Percentiles rank a stretch among this genome's conserved stretches.
phyloP scores from a whole-genome alignment of 2,329 filamentous ascomycete genomes.

The Didymella keratinophila region DNA sequence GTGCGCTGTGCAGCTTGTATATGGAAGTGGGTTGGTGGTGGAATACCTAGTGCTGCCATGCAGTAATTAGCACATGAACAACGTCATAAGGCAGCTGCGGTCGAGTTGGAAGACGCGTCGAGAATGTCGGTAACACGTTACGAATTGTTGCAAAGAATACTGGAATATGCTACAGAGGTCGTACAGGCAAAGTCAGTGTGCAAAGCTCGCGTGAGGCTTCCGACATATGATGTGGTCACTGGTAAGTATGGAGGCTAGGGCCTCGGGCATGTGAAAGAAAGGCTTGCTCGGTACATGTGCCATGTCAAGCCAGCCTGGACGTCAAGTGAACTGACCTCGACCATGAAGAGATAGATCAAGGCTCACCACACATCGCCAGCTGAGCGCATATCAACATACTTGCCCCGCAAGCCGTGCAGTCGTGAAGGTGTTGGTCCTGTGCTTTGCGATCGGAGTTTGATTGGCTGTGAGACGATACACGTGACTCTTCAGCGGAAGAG shows the following conservation, averaged over 20 bases:
- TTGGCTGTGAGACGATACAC: conserved; percentile 39
- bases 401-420: not conserved
- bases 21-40: conserved; percentile 18
- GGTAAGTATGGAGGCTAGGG: conserved; percentile 23
- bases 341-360: not conserved
- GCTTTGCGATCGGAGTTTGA: conserved; percentile 45
- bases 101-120: conserved; percentile 33
- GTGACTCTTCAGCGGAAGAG: conserved; percentile 29
- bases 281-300: conserved; percentile 29
- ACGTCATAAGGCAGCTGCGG: conserved; percentile 47
- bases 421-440: not conserved
- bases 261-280: conserved; percentile 40
- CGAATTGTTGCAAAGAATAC: not conserved
- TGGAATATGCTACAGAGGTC: not conserved
- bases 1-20: conserved; percentile 23
- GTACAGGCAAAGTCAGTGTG: conserved; percentile 2
- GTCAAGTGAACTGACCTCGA: not conserved
- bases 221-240: conserved; percentile 27
- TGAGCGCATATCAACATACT: not conserved
- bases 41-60: conserved; percentile 55
- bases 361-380: not conserved
- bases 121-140: not conserved
- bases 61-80: conserved; percentile 38
- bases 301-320: conserved; percentile 6
- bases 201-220: conserved; percentile 17